Evolutionary conservation across 2,329 filamentous ascomycete species (phyloP).

Genomic region (Colletotrichum spinosum): DNA sequence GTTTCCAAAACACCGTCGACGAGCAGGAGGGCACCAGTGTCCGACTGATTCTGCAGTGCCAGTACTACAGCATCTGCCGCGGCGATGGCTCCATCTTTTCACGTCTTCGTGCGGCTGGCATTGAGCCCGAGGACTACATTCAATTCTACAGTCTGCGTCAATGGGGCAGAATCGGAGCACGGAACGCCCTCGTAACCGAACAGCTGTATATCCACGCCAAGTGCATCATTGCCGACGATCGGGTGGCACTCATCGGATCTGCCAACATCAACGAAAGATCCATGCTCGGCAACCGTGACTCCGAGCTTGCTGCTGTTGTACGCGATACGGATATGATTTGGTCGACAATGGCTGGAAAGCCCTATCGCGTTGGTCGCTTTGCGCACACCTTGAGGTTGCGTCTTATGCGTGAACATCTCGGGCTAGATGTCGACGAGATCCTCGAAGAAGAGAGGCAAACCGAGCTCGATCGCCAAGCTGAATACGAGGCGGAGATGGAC

Average conservation of each 20-base stretch:
- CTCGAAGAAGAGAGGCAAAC: slow-evolving; percentile 81
- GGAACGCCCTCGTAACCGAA: slow-evolving; percentile 86
- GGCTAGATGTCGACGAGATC: slow-evolving; percentile 93
- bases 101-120: slow-evolving; percentile 79
- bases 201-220: slow-evolving; percentile 99
- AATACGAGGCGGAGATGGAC: slow-evolving; percentile 70
- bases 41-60: slow-evolving; percentile 94
- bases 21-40: slow-evolving; percentile 95
- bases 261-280: slow-evolving; percentile 99
- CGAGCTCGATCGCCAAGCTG: slow-evolving; percentile 69
- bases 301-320: slow-evolving; percentile 89
- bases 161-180: slow-evolving; percentile 89
- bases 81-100: slow-evolving; percentile 94
- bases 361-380: slow-evolving; percentile 91
- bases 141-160: slow-evolving; percentile 92
- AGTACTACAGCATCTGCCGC: slow-evolving; percentile 95
- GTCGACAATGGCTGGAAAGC: slow-evolving; percentile 90
- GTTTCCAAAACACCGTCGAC: slow-evolving; percentile 96
- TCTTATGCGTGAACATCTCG: slow-evolving; percentile 95
- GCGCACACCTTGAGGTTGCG: slow-evolving; percentile 93
- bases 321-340: slow-evolving; percentile 93
- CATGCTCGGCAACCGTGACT: slow-evolving; percentile 92
- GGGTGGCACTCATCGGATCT: slow-evolving; percentile 92
- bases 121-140: slow-evolving; percentile 95
- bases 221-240: slow-evolving; percentile 94